phyloP scores from a whole-genome alignment of 2,329 filamentous ascomycete genomes.

The Nothophoma quercina region DNA sequence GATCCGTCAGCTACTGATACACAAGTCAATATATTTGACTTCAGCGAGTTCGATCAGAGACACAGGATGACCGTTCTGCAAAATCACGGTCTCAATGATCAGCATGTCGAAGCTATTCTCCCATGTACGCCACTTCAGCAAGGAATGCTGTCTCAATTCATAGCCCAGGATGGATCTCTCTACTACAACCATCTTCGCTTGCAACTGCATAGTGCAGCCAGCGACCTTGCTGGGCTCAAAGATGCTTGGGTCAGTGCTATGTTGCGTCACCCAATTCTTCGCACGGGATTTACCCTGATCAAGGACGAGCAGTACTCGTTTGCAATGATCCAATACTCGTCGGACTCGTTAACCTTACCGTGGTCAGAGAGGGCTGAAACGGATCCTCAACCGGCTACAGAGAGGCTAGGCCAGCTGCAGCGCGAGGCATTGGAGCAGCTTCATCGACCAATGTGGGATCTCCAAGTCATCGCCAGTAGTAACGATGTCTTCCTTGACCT shows the following conservation, averaged over 20 bases:
- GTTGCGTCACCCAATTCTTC: constrained; percentile 71
- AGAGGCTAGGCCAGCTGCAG: constrained; percentile 35
- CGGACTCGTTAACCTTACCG: constrained; percentile 47
- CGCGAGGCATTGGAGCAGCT: constrained; percentile 54
- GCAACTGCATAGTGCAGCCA: constrained; percentile 50
- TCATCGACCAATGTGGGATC: constrained; percentile 68
- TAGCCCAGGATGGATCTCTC: constrained; percentile 69
- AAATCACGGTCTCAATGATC: constrained; percentile 37
- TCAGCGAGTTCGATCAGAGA: constrained; percentile 59
- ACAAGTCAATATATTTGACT: constrained; percentile 50
- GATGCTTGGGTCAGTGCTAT: constrained; percentile 67
- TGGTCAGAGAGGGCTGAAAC: constrained; percentile 25
- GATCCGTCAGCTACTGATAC: not conserved
- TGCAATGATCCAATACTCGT: constrained; percentile 73
- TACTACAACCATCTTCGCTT: constrained; percentile 80
- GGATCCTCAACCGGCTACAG: constrained; percentile 4
- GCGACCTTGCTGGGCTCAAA: constrained; percentile 55
- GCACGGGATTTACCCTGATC: constrained; percentile 74
- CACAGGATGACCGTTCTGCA: constrained; percentile 48
- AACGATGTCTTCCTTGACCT: constrained; percentile 51
- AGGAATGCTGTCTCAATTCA: constrained; percentile 79
- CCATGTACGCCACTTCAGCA: constrained; percentile 83
- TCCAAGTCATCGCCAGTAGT: constrained; percentile 57
- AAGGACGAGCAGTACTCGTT: constrained; percentile 69
- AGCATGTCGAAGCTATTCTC: constrained; percentile 64